A percentile compares a stretch with the other conserved stretches of the same genome.
phyloP scores from a whole-genome alignment of 2,329 filamentous ascomycete genomes.

The Plenodomus biglobosus region DNA sequence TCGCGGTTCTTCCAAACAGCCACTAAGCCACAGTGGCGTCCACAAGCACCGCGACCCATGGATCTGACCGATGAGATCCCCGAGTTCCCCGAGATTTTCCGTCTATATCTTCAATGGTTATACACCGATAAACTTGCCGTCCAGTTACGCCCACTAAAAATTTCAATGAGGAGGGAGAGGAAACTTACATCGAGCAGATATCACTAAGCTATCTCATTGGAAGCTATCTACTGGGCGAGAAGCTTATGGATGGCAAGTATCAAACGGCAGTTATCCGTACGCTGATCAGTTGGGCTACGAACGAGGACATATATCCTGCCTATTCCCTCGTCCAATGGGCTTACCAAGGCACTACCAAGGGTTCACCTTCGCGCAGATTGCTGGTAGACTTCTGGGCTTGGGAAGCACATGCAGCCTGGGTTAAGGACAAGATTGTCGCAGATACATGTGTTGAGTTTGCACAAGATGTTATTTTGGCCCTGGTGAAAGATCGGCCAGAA shows the following conservation, averaged over 20 bases:
- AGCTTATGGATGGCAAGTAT: not conserved
- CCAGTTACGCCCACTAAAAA: not conserved
- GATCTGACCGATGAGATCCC: not conserved
- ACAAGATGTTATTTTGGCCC: not conserved
- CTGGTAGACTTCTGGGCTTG: not conserved
- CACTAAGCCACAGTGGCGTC: not conserved
- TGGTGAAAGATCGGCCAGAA: not conserved
- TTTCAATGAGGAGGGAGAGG: not conserved
- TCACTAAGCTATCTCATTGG: not conserved
- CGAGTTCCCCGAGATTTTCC: not conserved
- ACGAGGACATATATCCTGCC: not conserved
- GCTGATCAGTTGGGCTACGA: not conserved
- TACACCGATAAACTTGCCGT: not conserved
- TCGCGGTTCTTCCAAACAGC: not conserved
- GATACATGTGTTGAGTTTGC: not conserved
- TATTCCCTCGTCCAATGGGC: not conserved
- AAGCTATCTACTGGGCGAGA: not conserved
- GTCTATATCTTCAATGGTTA: not conserved
- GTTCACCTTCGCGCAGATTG: not conserved
- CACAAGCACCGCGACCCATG: not conserved
- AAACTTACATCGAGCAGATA: not conserved
- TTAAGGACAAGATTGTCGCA: not conserved
- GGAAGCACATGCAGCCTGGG: not conserved
- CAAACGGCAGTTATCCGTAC: not conserved
- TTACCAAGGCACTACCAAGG: not conserved